Evolutionary conservation across 2,329 filamentous ascomycete species (phyloP), one percentile per base, ranked within the genome.

Genomic region (Botrytis cinerea): DNA sequence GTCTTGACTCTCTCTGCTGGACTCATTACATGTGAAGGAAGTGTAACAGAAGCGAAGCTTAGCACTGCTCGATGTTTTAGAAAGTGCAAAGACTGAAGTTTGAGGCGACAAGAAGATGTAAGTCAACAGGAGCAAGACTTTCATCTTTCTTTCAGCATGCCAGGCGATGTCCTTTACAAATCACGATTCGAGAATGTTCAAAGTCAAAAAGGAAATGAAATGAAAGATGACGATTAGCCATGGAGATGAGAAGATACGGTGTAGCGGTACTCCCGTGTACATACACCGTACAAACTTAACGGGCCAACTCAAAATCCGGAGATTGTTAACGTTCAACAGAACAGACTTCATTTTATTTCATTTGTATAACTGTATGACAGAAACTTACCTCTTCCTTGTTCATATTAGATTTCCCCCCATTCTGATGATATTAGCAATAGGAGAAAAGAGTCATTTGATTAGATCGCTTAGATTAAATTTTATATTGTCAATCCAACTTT

Each of bases 261-360:
- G 45, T 40, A 51, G 46, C 10, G 32, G 64, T 40, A 54, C 46
- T 54, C 48, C 48, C 25, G 25, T n/a, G 25, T 51, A 16, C 4
- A 51, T 51, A 2, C 48, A 54, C 48, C 1, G 48, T 54, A n/a
- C 48, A 54, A 54, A 40, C 20, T 64, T 38, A 51, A 16, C 22
- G n/a, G 10, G 38, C 32, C 18, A 66, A 45, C 32, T 40, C 46
- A 54, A 67, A 43, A 40, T 51, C 20, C 63, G 32, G 63, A 67
- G 45, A 67, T 67, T 67, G 46, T n/a, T 38, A n/a, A 38, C 51
- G 46, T 54, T 40, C 32, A 67, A 25, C 45, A 64, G 62, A 67
- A 25, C 45, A 64, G 62, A 64, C 12, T 66, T 48, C 45, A 64
- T 63, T 8, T 63, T 63, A 64, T 38, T 51, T 48, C 22, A 38